Evolutionary conservation across 768 basidiomycete species (phyloP), one percentile per base, ranked within the genome.

Genomic region (Amanita inopinata): DNA sequence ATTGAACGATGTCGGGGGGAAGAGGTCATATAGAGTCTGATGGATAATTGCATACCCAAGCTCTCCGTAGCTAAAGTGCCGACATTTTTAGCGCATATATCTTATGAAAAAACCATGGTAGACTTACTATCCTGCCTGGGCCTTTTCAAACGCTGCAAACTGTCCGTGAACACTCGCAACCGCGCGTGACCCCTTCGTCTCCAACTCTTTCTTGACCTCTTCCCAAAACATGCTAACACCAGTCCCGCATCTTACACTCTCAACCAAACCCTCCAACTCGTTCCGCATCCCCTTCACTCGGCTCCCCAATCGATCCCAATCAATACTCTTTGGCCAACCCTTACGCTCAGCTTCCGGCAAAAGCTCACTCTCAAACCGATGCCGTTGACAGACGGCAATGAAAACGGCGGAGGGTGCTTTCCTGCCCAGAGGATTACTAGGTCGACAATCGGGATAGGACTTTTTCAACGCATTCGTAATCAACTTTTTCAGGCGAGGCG

Each of bases 71-170:
- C 90, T 94, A 39, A 3, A 48, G n/a, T 38, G 12, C 10, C 20
- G 32, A 43, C 27, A 28, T 8, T 22, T 17, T 23, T 40, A 20
- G 24, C 17, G 8, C 19, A 45, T 8, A 34, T 27, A 10, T 14
- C 33, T 28, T 19, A 43, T 17, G 12, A 42, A 45, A 38, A 18
- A 18, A 18, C 19, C 33, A 15, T 4, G 41, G 5, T 25, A 27
- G 20, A 40, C 88, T 63, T 54, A 94, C 90, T 92, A 94, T 63
- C 91, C 90, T 19, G 90, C 88, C 52, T 89, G 84, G 3, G 78
- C 76, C 61, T 79, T 83, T 51, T 87, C 76, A 52, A 93, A 93
- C 50, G 65, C 84, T 12, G 74, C 70, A 51, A 82, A 88, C 52
- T 92, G 88, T 1, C 76, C 84, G 33, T 70, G 73, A 37, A 85